Conservation (phyloP, 257 asterid genomes). For the Capsicum rhomboideum region DNA sequence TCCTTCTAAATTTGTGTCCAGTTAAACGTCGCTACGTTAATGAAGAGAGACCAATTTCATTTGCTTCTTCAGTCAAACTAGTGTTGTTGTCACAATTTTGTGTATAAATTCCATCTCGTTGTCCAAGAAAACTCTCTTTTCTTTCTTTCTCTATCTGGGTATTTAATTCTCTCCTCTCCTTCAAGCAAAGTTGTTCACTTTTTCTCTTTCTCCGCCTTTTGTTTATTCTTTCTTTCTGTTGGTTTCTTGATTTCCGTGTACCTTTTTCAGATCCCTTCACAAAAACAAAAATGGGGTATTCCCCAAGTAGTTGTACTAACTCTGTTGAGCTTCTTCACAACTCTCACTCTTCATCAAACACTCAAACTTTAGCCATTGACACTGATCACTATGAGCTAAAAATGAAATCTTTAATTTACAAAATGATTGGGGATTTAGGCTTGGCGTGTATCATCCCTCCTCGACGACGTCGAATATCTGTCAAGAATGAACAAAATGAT, state of each 20-base stretch:
- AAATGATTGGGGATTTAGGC: slow-evolving; percentile 72
- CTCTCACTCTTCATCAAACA: slow-evolving; percentile 22
- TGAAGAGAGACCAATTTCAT: too few relatives aligned
- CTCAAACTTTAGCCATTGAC: slow-evolving; percentile 21
- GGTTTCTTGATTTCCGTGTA: slow-evolving; percentile 38
- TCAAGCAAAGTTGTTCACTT: slow-evolving; percentile 55
- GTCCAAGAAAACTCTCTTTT: slow-evolving; percentile 14
- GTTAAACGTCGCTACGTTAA: too few relatives aligned
- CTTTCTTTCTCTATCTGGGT: slow-evolving; percentile 21
- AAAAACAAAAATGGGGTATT: slow-evolving; percentile 38
- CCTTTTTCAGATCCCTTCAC: slow-evolving; percentile 27
- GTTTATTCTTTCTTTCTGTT: slow-evolving; percentile 11
- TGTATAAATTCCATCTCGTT: slow-evolving; percentile 14
- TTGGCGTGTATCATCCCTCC: slow-evolving; percentile 51
- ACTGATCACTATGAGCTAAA: slow-evolving; percentile 30
- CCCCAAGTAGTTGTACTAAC: slow-evolving; percentile 28
- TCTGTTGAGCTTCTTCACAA: slow-evolving; percentile 16
- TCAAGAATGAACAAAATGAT: not conserved
- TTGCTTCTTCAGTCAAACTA: not conserved
- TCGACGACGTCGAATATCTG: slow-evolving; percentile 40
- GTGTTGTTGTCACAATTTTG: not conserved
- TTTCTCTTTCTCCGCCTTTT: slow-evolving; percentile 21
- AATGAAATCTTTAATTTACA: slow-evolving; percentile 44
- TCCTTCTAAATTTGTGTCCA: not conserved
- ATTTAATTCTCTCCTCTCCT: slow-evolving; percentile 28